Percentiles rank a stretch among this genome's conserved stretches.
Conservation (phyloP, 2,329 filamentous ascomycete genomes). For the Nannizzia gypsea region DNA sequence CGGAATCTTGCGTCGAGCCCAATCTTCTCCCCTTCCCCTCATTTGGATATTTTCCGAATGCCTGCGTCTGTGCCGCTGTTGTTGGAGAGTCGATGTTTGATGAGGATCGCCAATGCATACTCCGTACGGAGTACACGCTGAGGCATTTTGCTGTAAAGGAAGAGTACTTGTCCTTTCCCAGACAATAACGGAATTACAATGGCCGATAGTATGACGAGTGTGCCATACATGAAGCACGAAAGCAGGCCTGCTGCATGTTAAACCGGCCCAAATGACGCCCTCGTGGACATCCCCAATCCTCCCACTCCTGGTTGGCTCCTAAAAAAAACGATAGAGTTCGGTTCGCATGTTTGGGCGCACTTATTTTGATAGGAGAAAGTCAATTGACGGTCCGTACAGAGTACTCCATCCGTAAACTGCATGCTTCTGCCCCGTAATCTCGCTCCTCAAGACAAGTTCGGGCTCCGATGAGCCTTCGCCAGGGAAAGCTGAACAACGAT, state of each 20-base stretch:
- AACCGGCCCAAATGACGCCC: constrained; percentile 1
- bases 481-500: not conserved
- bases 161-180: not conserved
- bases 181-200: not conserved
- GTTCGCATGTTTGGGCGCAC: not conserved
- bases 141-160: no score
- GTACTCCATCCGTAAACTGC: not conserved
- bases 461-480: not conserved
- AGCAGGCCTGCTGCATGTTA: not conserved
- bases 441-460: not conserved
- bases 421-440: not conserved
- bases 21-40: not conserved
- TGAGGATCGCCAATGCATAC: not conserved
- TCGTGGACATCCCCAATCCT: not conserved
- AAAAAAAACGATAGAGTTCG: not conserved
- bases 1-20: not conserved
- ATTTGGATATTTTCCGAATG: not conserved
- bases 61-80: not conserved
- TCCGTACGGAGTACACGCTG: no score
- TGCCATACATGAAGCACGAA: not conserved
- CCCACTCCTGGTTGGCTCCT: not conserved
- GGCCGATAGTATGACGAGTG: not conserved
- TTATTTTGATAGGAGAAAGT: not conserved
- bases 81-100: not conserved
- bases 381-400: not conserved